These are phyloP conservation scores for Tieghemostelium lacteum DNA, from an alignment of 78 protist genomes.

Conservation along the genomic window DNA sequence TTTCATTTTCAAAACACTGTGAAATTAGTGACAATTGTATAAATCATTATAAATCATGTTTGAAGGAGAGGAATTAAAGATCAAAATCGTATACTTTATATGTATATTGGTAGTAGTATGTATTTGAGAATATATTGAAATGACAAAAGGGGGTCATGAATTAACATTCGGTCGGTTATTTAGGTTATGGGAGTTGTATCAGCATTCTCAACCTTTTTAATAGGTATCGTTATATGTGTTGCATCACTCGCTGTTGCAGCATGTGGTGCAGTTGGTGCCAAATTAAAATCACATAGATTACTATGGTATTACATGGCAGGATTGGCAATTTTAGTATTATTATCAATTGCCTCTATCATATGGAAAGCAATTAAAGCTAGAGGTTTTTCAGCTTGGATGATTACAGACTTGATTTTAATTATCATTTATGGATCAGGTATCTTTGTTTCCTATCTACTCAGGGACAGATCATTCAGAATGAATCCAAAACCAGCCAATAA, in stretches of 20 bases:
- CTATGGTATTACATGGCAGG: slow-evolving; percentile 46
- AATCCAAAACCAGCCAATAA: slow-evolving; percentile 1
- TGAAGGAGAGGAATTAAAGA: background rate
- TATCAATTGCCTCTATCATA: slow-evolving; percentile 40
- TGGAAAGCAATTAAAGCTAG: background rate
- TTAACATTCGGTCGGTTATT: background rate
- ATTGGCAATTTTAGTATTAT: background rate
- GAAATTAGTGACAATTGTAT: too few relatives aligned
- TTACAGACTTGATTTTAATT: slow-evolving; percentile 19
- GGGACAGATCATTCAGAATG: slow-evolving; percentile 66
- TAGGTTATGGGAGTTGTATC: slow-evolving; percentile 38
- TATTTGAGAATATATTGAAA: background rate
- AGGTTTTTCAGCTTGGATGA: slow-evolving; percentile 60
- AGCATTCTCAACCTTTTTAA: slow-evolving; percentile 11
- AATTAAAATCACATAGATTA: slow-evolving; percentile 11
- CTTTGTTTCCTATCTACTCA: slow-evolving; percentile 22
- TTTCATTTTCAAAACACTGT: too few relatives aligned
- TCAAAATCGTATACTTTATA: background rate
- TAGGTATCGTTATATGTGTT: slow-evolving; percentile 48
- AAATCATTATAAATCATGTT: too few relatives aligned
- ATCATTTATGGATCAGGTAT: slow-evolving; percentile 30
- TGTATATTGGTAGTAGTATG: background rate
- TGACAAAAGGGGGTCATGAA: background rate
- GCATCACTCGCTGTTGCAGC: slow-evolving; percentile 13
- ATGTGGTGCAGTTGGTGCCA: slow-evolving; percentile 56